phyloP scores from a whole-genome alignment of 1,284 basidiomycete species.

The Sporisorium exsertum region DNA sequence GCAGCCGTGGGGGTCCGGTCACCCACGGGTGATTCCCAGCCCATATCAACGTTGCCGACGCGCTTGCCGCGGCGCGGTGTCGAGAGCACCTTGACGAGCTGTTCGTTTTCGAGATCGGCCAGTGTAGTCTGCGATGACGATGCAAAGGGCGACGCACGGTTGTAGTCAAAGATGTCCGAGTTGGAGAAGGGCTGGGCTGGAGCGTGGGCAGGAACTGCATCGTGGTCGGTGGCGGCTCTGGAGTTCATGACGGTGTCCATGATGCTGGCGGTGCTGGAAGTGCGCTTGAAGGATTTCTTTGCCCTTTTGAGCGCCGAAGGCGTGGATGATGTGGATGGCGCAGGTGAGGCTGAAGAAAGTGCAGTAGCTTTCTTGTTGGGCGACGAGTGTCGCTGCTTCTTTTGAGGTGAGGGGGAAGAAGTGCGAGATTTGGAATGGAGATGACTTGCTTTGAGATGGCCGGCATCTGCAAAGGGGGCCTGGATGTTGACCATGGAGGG shows the following conservation, averaged over 20 bases:
- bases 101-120: conserved; percentile 35
- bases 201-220: conserved; percentile 11
- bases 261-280: conserved; percentile 45
- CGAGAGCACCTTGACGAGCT: conserved; percentile 35
- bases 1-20: conserved; percentile 28
- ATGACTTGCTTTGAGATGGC: conserved; percentile 35
- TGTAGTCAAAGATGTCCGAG: conserved; percentile 19
- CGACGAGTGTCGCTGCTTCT: conserved; percentile 42
- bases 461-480: conserved; percentile 44
- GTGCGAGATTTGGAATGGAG: conserved; percentile 22
- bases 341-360: conserved; percentile 8
- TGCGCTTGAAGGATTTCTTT: conserved; percentile 32
- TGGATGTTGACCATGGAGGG: conserved; percentile 50
- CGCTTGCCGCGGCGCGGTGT: conserved; percentile 50
- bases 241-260: conserved; percentile 52
- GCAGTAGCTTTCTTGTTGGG: conserved; percentile 15
- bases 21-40: conserved; percentile 44
- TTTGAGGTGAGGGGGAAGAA: conserved; percentile 40
- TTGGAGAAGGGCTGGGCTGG: conserved; percentile 10
- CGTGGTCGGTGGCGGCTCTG: conserved; percentile 44
- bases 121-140: conserved; percentile 45
- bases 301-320: conserved; percentile 17
- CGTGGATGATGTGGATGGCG: conserved; percentile 12
- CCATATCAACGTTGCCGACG: conserved; percentile 52
- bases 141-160: conserved; percentile 38